phyloP scores from a whole-genome alignment of 202 grass and related monocot species.

The Alloteropsis angusta region DNA sequence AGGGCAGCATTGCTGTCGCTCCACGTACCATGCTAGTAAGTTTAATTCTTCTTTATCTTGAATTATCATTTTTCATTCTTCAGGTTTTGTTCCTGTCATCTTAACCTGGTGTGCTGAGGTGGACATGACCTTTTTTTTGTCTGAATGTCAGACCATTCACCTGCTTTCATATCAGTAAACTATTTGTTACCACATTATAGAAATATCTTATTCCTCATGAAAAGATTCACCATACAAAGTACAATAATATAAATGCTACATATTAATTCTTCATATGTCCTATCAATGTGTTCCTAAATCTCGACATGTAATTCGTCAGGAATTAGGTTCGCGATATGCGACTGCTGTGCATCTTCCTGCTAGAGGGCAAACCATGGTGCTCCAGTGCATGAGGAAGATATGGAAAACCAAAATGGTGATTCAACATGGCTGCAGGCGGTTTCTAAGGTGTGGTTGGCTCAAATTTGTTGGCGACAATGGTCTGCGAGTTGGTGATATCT shows the following conservation, averaged over 20 bases:
- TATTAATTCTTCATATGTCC: too few relatives aligned
- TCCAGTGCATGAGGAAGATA: neutral
- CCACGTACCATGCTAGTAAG: neutral
- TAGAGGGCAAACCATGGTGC: neutral
- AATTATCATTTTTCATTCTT: neutral
- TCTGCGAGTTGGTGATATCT: conserved; percentile 37
- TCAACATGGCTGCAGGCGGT: neutral
- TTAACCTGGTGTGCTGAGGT: neutral
- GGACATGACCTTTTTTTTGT: neutral
- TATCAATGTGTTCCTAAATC: too few relatives aligned
- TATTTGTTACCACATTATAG: neutral
- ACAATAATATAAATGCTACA: neutral
- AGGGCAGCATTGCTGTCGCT: neutral
- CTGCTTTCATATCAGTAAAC: neutral
- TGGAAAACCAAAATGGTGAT: conserved; percentile 4
- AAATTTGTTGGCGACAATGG: conserved; percentile 39
- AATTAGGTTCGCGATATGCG: neutral
- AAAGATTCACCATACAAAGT: too few relatives aligned
- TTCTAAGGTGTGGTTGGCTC: conserved; percentile 17
- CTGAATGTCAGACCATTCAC: neutral
- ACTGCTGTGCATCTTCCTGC: neutral
- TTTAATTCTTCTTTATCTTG: neutral
- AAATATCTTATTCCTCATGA: too few relatives aligned
- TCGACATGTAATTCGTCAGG: neutral
- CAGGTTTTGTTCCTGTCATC: neutral